Base-by-base conservation (phyloP, 305 asterid species). In the Fraxinus albicans region DNA sequence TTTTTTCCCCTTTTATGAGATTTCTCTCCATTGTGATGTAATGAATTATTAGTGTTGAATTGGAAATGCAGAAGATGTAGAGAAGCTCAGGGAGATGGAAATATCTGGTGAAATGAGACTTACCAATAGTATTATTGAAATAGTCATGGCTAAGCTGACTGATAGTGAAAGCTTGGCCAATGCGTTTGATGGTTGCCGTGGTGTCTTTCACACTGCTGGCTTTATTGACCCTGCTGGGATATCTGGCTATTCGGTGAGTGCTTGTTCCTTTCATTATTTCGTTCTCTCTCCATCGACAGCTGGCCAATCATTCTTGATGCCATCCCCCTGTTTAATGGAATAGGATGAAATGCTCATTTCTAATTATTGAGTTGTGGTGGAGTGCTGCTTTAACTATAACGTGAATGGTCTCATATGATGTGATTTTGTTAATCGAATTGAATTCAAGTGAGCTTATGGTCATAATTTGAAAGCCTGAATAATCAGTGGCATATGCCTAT, bases 171-270 rank as follows among this genome's bases (percentile, higher is more conserved):
- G 91, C 89, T 86, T 96, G 25, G 79, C 81, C 4, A 90, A 82
- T 69, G 98, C 98, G 0, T 93, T 96, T 83, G 77, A 87, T 77
- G 98, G 98, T 77, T 96, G 98, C 67, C 88, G 89, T 36, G 93
- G 92, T 33, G 94, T 96, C 4, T 92, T 94, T 80, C 99, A 96
- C 80, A 94, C 98, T 0, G 91, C 98, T 44, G 91, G 96, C 7
- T 93, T 96, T 21, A 89, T 96, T 81, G 99, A 96, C 86, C 98
- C 98, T 1, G 88, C 97, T 35, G 99, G 99, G 27, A 82, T 92
- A 60, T 90, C 99, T 10, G 99, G 99, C 80, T 96, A 94, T 86
- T 77, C 98, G 1, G 99, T 96, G 81, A 91, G 97, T 88, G 12
- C 23, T 44, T 36, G 5, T 23, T 35, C 76, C 7, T 73, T 76